A percentile compares a stretch with the other conserved stretches of the same genome.
Evolutionary conservation across 2,329 filamentous ascomycete genomes (phyloP).

Genomic region (Xylaria sp.): DNA sequence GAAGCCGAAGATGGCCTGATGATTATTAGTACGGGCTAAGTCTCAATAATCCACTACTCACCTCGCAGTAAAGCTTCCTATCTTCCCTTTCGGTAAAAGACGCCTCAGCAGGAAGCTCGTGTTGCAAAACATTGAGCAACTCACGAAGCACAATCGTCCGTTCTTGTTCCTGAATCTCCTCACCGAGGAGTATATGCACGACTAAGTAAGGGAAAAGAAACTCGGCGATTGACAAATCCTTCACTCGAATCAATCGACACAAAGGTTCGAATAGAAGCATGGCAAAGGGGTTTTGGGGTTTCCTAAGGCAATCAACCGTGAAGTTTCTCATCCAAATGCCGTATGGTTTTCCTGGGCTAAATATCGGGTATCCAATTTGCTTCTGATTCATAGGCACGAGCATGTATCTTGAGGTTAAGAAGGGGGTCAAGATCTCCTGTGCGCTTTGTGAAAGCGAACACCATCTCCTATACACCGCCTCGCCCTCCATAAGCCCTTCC

Average conservation of each 20-base stretch:
- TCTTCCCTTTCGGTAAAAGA: slow-evolving; percentile 75
- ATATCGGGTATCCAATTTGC: slow-evolving; percentile 79
- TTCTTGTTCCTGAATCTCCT: slow-evolving; percentile 68
- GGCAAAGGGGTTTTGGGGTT: slow-evolving; percentile 78
- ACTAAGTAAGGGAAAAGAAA: slow-evolving; percentile 91
- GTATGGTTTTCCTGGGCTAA: slow-evolving; percentile 74
- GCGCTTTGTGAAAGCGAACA: slow-evolving; percentile 78
- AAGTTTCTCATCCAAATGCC: slow-evolving; percentile 83
- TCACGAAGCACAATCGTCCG: slow-evolving; percentile 75
- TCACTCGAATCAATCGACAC: slow-evolving; percentile 82
- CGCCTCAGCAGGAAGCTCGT: slow-evolving; percentile 62
- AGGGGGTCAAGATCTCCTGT: slow-evolving; percentile 85
- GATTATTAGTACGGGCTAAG: slow-evolving; percentile 38
- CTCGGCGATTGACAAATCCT: slow-evolving; percentile 85
- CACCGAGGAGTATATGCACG: slow-evolving; percentile 82
- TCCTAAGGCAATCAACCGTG: slow-evolving; percentile 83
- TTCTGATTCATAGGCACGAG: slow-evolving; percentile 70
- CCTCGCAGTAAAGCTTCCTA: slow-evolving; percentile 87
- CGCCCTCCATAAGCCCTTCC: slow-evolving; percentile 59
- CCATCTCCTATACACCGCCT: slow-evolving; percentile 78
- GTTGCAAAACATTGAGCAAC: slow-evolving; percentile 76
- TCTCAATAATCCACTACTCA: slow-evolving; percentile 54
- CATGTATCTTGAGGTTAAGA: slow-evolving; percentile 83
- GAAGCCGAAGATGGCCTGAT: slow-evolving; percentile 84
- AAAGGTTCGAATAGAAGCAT: slow-evolving; percentile 83